These are phyloP conservation scores for Curvularia eragrostidis DNA, from an alignment of 2,329 filamentous ascomycete genomes.

Conservation along the genomic window DNA sequence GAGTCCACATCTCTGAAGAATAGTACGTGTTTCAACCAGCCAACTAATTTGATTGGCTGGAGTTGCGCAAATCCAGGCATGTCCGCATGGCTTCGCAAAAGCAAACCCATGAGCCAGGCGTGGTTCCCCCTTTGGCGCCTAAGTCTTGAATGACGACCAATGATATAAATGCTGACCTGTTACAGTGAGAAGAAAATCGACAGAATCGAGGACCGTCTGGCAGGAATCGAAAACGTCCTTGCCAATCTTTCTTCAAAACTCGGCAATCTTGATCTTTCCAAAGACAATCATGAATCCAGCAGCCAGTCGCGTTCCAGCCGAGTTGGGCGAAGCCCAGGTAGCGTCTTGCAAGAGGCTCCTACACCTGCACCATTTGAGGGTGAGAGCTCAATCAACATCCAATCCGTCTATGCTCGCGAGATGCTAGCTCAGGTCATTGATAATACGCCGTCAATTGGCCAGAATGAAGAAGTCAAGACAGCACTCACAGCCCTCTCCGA, in stretches of 20 bases:
- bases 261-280: slow-evolving; percentile 33
- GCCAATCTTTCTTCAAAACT: slow-evolving; percentile 46
- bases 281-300: slow-evolving; percentile 29
- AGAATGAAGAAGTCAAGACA: slow-evolving; percentile 43
- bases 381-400: slow-evolving; percentile 57
- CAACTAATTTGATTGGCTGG: neutral
- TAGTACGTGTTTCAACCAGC: slow-evolving; percentile 36
- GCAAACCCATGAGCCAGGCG: neutral
- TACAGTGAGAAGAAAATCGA: slow-evolving; percentile 61
- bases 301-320: slow-evolving; percentile 37
- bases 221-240: slow-evolving; percentile 56
- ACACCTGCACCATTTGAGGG: slow-evolving; percentile 54
- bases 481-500: slow-evolving; percentile 44
- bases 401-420: slow-evolving; percentile 57
- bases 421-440: slow-evolving; percentile 52
- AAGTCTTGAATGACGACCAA: neutral
- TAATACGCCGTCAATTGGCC: slow-evolving; percentile 42
- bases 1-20: slow-evolving; percentile 48
- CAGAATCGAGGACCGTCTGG: slow-evolving; percentile 58
- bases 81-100: neutral
- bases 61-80: neutral
- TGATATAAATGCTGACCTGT: slow-evolving; percentile 14
- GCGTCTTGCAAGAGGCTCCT: slow-evolving; percentile 33
- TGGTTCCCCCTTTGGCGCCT: neutral
- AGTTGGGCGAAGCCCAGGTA: slow-evolving; percentile 21